phyloP scores from a whole-genome alignment of 257 asterid species.

The Echium plantagineum region DNA sequence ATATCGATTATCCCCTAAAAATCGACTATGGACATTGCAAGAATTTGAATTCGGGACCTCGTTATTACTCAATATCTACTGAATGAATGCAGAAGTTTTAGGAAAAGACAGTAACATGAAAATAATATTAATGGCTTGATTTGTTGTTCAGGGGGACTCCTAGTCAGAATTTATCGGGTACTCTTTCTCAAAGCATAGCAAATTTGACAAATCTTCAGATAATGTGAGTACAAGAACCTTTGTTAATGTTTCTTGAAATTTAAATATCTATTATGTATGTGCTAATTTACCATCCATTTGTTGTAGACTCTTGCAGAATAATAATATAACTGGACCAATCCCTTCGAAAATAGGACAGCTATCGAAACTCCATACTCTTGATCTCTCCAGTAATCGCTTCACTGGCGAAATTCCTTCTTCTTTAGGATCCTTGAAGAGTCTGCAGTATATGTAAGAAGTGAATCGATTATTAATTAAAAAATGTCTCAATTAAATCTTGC shows the following conservation, averaged over 20 bases:
- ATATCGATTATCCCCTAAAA: no score
- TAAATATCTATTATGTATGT: slow-evolving; percentile 6
- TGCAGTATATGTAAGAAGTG: slow-evolving; percentile 63
- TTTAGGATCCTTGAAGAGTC: slow-evolving; percentile 44
- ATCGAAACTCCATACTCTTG: slow-evolving; percentile 74
- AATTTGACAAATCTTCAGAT: slow-evolving; percentile 78
- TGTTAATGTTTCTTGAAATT: not conserved
- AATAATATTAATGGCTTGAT: slow-evolving; percentile 13
- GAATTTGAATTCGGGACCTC: no score
- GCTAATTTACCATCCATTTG: slow-evolving; percentile 6
- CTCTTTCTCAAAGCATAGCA: slow-evolving; percentile 83
- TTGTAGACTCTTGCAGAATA: slow-evolving; percentile 78
- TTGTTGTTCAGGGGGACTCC: slow-evolving; percentile 81
- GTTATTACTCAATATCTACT: no score
- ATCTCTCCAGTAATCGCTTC: slow-evolving; percentile 68
- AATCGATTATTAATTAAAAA: no score
- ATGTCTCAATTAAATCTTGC: not conserved
- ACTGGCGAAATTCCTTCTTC: slow-evolving; percentile 60
- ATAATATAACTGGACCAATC: slow-evolving; percentile 67
- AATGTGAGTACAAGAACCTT: slow-evolving; percentile 39
- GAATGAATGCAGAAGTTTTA: no score
- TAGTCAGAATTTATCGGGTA: slow-evolving; percentile 84
- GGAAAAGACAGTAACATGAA: no score
- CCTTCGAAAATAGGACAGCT: slow-evolving; percentile 72
- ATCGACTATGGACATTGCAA: no score